A percentile compares a stretch with the other conserved stretches of the same genome.
phyloP scores from a whole-genome alignment of 371 early-diverging fungal genomes.

The Rhizomucor pusillus region DNA sequence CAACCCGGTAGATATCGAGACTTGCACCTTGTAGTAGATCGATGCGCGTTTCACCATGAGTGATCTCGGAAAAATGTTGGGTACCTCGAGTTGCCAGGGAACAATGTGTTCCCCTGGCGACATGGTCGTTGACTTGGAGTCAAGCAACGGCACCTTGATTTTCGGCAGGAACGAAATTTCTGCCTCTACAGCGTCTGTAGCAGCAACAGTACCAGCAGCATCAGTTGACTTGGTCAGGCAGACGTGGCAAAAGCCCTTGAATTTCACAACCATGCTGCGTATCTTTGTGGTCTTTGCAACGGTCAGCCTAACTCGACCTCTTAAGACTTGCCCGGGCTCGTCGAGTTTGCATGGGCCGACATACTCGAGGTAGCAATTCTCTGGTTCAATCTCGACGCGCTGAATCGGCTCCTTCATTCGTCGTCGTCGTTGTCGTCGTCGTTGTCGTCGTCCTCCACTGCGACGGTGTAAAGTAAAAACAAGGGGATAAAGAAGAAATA shows the following conservation, averaged over 20 bases:
- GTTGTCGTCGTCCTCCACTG: too few relatives aligned
- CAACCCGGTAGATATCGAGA: constrained; percentile 25
- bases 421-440: too few relatives aligned
- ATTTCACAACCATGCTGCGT: constrained; percentile 35
- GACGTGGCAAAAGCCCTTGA: constrained; percentile 37
- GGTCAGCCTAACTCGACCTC: constrained; percentile 28
- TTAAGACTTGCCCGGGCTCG: constrained; percentile 14
- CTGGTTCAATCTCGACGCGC: constrained; percentile 38
- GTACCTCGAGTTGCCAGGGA: constrained; percentile 33
- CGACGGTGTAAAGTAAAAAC: too few relatives aligned
- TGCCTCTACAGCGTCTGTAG: constrained; percentile 10
- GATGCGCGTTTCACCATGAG: constrained; percentile 29
- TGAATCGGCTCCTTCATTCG: constrained; percentile 40
- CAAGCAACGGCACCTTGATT: constrained; percentile 24
- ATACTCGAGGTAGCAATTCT: constrained; percentile 32
- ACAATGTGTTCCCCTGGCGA: constrained; percentile 32
- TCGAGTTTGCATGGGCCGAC: constrained; percentile 30
- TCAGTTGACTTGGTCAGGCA: constrained; percentile 11
- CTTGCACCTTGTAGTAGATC: constrained; percentile 29
- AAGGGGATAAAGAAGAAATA: too few relatives aligned
- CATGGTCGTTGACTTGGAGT: constrained; percentile 21
- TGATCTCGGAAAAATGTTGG: constrained; percentile 38
- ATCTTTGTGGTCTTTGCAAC: constrained; percentile 35
- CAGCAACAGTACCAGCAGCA: too few relatives aligned
- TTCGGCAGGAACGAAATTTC: constrained; percentile 28